Base-by-base conservation (phyloP, 192 early-diverging fungal genomes). In the Paraglomus brasilianum region DNA sequence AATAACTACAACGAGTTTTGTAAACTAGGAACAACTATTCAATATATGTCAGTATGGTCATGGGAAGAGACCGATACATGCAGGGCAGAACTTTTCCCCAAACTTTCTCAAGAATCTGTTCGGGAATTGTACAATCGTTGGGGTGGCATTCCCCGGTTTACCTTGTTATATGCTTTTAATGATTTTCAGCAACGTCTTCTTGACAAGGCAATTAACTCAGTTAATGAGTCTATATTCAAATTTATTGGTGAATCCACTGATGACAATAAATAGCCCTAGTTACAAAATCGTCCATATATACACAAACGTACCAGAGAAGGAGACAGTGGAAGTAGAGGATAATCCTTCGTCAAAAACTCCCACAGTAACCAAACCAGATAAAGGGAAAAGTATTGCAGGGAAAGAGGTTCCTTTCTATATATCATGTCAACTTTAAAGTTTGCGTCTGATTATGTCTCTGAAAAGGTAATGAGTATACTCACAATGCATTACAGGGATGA, bases 371-470 rank as follows among this genome's bases (percentile, higher is more conserved):
- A 19, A 19, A 36, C 21, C 55, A 57, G 21, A 24, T 19, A 57
- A 57, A 57, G 30, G 30, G 3, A 30, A 30, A 30, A 3, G 30
- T 30, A 30, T 30, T 30, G 30, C 30, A 30, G 30, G 30, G 30
- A 3, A 30, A 57, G n/a, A 5, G 55, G 55, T 57, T 24, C 19
- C 22, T 36, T 58, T 58, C 56, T 58, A 58, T n/a, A n/a, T 58
- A 58, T 21, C 19, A 36, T 22, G 56, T 58, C 56, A 58, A 58
- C 7, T 58, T 58, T 58, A 58, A 38, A 58, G 8, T 58, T 58
- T 58, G 56, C 56, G 36, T 30, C 56, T 58, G n/a, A n/a, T n/a
- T n/a, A 58, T 21, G 56, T 38, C 14, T 58, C 19, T 38, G 3
- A 38, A 58, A 39, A n/a, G n/a, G n/a, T n/a, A n/a, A n/a, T n/a